Conservation (phyloP, 2,329 filamentous ascomycete genomes). For the Neurospora sp. region DNA sequence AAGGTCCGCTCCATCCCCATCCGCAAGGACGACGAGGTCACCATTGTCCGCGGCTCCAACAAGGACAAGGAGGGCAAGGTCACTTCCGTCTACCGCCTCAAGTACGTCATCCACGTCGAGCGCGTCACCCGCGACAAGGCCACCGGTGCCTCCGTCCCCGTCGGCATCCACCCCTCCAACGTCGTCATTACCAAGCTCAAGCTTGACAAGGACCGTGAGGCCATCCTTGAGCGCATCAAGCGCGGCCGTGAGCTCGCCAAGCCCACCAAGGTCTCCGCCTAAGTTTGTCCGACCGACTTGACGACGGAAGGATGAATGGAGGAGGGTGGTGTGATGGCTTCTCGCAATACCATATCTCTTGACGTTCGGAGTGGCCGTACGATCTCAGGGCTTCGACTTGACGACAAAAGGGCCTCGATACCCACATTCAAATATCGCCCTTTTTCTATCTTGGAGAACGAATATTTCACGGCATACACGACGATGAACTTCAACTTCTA, state of each 20-base stretch:
- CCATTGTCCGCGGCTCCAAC: slow-evolving; percentile 77
- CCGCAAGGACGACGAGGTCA: slow-evolving; percentile 95
- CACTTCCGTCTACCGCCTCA: slow-evolving; percentile 94
- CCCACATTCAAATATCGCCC: background rate
- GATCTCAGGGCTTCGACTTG: background rate
- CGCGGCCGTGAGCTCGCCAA: slow-evolving; percentile 68
- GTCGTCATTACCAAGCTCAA: slow-evolving; percentile 98
- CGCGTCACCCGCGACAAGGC: slow-evolving; percentile 94
- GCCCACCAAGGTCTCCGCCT: slow-evolving; percentile 44
- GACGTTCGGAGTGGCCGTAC: background rate
- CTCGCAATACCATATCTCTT: slow-evolving; percentile 5
- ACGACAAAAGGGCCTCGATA: background rate
- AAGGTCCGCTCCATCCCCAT: slow-evolving; percentile 83
- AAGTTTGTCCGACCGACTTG: slow-evolving; percentile 7
- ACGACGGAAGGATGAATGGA: slow-evolving; percentile 7
- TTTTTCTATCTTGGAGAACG: background rate
- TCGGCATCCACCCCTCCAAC: slow-evolving; percentile 93
- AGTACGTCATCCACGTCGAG: slow-evolving; percentile 96
- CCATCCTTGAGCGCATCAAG: slow-evolving; percentile 78
- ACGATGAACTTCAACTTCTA: background rate
- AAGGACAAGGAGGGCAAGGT: slow-evolving; percentile 99
- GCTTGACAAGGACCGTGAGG: slow-evolving; percentile 90
- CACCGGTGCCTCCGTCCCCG: slow-evolving; percentile 88
- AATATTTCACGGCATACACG: background rate
- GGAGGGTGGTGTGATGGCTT: slow-evolving; percentile 9